Evolutionary conservation across 805 yeast species (phyloP), one percentile per base, ranked within the genome.

Genomic region (Ogataea pini): DNA sequence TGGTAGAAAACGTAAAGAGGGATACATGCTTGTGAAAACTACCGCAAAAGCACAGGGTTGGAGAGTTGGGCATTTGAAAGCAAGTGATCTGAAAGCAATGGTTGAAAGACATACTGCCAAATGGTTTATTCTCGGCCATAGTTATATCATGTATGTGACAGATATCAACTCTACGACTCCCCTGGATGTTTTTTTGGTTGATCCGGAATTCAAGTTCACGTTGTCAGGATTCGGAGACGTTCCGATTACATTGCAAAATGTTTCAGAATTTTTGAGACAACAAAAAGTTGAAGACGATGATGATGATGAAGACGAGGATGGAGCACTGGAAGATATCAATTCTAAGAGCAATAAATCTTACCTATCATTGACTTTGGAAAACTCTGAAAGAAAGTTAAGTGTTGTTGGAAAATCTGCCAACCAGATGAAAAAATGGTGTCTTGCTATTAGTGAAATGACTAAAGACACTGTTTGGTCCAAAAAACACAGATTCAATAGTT

Each of bases 1-100:
- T 24, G 86, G 88, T 0, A 86, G 76, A 60, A 82, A 81, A 47
- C 96, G 98, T 1, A 94, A 90, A 59, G 97, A 94, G 67, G 99
- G 99, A 1, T 79, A 81, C 43, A 66, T 92, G 49, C 79, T 86
- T 46, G 80, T 91, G 40, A 82, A 90, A 17, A 85, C 96, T 1
- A 82, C 89, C 0, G 92, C 98, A 0, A 82, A 81, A 52, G 76
- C 90, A 0, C 96, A 89, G 63, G 98, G 99, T 2, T 94, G 99
- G 98, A 76, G 96, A 57, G 97, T 92, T 5, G 87, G 94, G 3
- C 97, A 92, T 62, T 80, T 89, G 67, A 82, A 79, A 52, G 81
- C 88, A 7, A 79, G 82, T 52, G 97, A 89, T 59, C 71, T 89
- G 58, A 79, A 80, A 56, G 90, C 88, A 31, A 89, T 94, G 96